These are phyloP conservation scores for Xylariaceae sp. DNA, from an alignment of 2,329 filamentous ascomycete species.

Conservation along the genomic window DNA sequence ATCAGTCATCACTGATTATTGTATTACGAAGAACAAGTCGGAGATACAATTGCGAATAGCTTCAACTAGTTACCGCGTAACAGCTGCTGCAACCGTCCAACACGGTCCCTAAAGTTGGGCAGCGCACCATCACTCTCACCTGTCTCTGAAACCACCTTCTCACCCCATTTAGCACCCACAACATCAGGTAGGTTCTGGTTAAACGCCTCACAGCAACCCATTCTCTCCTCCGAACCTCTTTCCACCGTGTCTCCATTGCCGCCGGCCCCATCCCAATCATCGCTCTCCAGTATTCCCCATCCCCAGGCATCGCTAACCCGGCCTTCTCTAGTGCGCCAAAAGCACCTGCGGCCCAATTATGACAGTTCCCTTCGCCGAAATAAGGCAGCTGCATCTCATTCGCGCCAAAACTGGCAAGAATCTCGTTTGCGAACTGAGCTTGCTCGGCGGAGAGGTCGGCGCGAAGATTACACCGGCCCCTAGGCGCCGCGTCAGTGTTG, in stretches of 20 bases:
- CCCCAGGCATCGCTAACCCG: not conserved
- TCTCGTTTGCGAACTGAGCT: not conserved
- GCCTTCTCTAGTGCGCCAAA: constrained; percentile 1
- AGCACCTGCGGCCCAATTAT: constrained; percentile 7
- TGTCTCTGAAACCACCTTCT: not conserved
- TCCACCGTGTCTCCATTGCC: constrained; percentile 5
- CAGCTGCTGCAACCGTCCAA: not conserved
- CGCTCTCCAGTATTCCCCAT: not conserved
- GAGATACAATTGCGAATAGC: too few species aligned
- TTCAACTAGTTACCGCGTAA: not conserved
- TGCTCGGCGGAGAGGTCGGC: not conserved
- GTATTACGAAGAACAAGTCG: too few species aligned
- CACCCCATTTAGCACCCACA: constrained; percentile 6
- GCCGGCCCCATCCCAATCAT: constrained; percentile 4
- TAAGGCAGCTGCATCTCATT: not conserved
- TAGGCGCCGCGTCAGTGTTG: constrained; percentile 5
- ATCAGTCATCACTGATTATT: too few species aligned
- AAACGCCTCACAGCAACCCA: constrained; percentile 6
- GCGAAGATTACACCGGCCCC: constrained; percentile 5
- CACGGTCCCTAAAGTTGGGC: not conserved
- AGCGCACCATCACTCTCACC: not conserved
- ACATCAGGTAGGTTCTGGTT: not conserved
- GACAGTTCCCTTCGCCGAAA: constrained; percentile 10
- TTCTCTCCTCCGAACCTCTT: not conserved
- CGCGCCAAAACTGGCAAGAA: not conserved